These are phyloP conservation scores for Coccinonectria pachysandricola DNA, from an alignment of 2,329 filamentous ascomycete genomes.

Conservation along the genomic window DNA sequence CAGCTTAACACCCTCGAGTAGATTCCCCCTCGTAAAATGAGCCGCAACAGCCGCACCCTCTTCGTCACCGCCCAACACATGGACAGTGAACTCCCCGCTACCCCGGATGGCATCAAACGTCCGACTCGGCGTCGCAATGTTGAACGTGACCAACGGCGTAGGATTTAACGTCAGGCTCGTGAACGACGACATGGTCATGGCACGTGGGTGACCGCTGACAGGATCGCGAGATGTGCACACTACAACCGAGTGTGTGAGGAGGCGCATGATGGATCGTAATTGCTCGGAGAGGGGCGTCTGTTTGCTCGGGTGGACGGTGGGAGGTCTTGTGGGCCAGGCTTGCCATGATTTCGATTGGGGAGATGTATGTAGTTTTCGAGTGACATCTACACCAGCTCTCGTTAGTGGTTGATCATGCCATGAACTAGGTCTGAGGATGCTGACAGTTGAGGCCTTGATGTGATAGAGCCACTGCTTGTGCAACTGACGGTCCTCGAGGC, in stretches of 20 bases:
- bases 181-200: slow-evolving; percentile 52
- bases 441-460: slow-evolving; percentile 7
- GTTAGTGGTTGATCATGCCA: slow-evolving; percentile 5
- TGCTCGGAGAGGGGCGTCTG: slow-evolving; percentile 31
- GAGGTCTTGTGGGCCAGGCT: slow-evolving; percentile 19
- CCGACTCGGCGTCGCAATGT: slow-evolving; percentile 44
- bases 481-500: too few relatives aligned
- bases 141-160: slow-evolving; percentile 44
- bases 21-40: slow-evolving; percentile 41
- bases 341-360: slow-evolving; percentile 18
- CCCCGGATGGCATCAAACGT: slow-evolving; percentile 41
- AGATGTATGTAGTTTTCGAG: slow-evolving; percentile 9
- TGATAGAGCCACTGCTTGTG: too few relatives aligned
- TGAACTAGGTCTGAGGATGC: slow-evolving; percentile 1
- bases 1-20: slow-evolving; percentile 21
- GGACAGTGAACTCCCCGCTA: slow-evolving; percentile 41
- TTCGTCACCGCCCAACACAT: slow-evolving; percentile 38
- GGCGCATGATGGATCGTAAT: slow-evolving; percentile 43
- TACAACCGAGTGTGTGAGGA: slow-evolving; percentile 44
- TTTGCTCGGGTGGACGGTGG: slow-evolving; percentile 25
- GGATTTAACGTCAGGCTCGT: slow-evolving; percentile 44
- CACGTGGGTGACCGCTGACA: slow-evolving; percentile 27
- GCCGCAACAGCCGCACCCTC: slow-evolving; percentile 40
- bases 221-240: slow-evolving; percentile 40
- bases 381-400: slow-evolving; percentile 5